Conservation (phyloP, 2,329 filamentous ascomycete genomes). For the Escovopsis sp. region DNA sequence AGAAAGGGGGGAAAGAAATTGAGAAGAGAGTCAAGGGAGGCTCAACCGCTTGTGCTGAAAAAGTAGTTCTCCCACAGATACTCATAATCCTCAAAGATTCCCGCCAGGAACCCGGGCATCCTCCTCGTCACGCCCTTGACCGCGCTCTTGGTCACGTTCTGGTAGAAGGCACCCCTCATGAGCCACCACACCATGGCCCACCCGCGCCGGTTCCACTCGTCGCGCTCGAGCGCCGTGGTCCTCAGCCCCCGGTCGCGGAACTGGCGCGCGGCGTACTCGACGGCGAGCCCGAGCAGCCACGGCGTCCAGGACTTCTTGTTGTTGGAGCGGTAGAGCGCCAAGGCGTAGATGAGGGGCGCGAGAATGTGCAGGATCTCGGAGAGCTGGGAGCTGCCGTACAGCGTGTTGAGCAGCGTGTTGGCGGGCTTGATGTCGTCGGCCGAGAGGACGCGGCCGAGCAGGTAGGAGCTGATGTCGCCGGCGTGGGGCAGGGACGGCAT, state of each 20-base stretch:
- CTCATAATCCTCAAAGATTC: slow-evolving; percentile 88
- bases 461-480: slow-evolving; percentile 71
- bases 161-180: slow-evolving; percentile 94
- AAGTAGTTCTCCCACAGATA: slow-evolving; percentile 98
- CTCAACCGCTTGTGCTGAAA: slow-evolving; percentile 48
- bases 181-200: slow-evolving; percentile 92
- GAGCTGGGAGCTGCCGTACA: slow-evolving; percentile 57
- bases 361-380: slow-evolving; percentile 89
- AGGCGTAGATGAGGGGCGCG: slow-evolving; percentile 72
- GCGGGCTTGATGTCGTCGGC: slow-evolving; percentile 95
- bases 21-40: too few species aligned
- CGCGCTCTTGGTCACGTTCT: slow-evolving; percentile 69
- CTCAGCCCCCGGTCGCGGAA: slow-evolving; percentile 59
- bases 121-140: slow-evolving; percentile 60
- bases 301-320: slow-evolving; percentile 77
- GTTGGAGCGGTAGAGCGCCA: slow-evolving; percentile 58
- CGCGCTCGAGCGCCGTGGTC: slow-evolving; percentile 75
- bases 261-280: slow-evolving; percentile 84
- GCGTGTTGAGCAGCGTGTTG: slow-evolving; percentile 66
- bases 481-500: slow-evolving; percentile 71
- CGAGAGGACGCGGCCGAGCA: slow-evolving; percentile 79
- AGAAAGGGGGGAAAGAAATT: too few species aligned
- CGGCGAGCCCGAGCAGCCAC: slow-evolving; percentile 72
- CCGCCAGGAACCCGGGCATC: slow-evolving; percentile 66
- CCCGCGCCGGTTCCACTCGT: slow-evolving; percentile 75